Evolutionary conservation across 139 green algal genomes (phyloP).

Genomic region (Pseudopediastrum boryanum): DNA sequence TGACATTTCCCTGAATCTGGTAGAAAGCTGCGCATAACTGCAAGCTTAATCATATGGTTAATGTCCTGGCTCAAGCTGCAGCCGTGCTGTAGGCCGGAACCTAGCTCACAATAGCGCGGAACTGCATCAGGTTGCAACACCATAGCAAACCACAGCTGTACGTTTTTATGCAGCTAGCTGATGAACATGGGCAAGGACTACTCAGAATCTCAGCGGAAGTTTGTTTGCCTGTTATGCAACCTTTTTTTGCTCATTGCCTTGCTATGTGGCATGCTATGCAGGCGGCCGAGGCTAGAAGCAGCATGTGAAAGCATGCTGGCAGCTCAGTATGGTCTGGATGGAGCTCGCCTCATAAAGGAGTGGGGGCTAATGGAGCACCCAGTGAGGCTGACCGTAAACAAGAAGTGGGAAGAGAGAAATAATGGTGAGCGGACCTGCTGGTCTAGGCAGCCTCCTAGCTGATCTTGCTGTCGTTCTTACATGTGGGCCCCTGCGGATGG

Average conservation of each 20-base stretch:
- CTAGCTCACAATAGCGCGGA: background rate
- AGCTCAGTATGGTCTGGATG: slow-evolving; percentile 17
- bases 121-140: background rate
- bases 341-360: slow-evolving; percentile 6
- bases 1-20: too few relatives aligned
- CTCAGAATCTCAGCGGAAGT: background rate
- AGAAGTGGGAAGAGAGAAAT: slow-evolving; percentile 13
- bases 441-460: background rate
- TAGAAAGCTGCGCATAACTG: too few relatives aligned
- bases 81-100: too few relatives aligned
- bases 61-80: too few relatives aligned
- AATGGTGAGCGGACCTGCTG: slow-evolving; percentile 16
- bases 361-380: slow-evolving; percentile 15
- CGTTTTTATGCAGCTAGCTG: background rate
- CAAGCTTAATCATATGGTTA: too few relatives aligned
- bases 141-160: background rate
- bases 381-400: slow-evolving; percentile 19
- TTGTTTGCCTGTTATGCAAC: too few relatives aligned
- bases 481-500: background rate
- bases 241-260: too few relatives aligned
- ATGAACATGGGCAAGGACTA: background rate
- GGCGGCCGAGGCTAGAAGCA: slow-evolving; percentile 6
- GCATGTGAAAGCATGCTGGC: slow-evolving; percentile 9
- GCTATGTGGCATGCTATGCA: background rate
- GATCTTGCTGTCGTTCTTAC: background rate